phyloP scores from a whole-genome alignment of 495 filamentous ascomycete species.

The Neurospora sp. region DNA sequence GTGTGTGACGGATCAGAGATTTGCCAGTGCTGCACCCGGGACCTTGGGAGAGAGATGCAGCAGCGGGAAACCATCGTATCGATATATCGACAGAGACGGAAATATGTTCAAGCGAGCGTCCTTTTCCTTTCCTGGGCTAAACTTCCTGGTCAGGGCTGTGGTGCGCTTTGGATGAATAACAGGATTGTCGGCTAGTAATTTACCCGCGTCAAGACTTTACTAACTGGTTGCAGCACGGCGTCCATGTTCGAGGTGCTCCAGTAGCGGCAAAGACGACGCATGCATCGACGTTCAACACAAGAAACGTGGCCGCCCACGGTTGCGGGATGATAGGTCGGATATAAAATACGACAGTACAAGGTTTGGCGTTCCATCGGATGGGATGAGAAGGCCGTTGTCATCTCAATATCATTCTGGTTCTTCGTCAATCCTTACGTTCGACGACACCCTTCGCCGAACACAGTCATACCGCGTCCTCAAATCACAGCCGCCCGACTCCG shows the following conservation, averaged over 20 bases:
- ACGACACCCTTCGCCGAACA: slow-evolving; percentile 39
- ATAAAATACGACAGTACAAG: slow-evolving; percentile 42
- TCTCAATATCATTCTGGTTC: slow-evolving; percentile 31
- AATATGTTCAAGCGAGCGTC: background rate
- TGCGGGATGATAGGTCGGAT: slow-evolving; percentile 66
- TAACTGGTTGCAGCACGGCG: slow-evolving; percentile 42
- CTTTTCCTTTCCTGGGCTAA: background rate
- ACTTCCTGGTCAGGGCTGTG: background rate
- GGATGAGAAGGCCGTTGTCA: slow-evolving; percentile 37
- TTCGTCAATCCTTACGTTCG: slow-evolving; percentile 27
- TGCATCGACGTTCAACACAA: slow-evolving; percentile 95
- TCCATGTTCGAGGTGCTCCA: slow-evolving; percentile 52
- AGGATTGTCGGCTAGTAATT: background rate
- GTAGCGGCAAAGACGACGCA: slow-evolving; percentile 63
- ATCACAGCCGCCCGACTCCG: slow-evolving; percentile 41
- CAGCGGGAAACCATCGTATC: background rate
- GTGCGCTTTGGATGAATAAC: background rate
- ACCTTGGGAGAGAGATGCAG: background rate
- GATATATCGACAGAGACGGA: background rate
- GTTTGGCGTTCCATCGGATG: slow-evolving; percentile 33
- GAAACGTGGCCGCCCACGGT: slow-evolving; percentile 82
- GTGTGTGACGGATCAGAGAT: background rate
- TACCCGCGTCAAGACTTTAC: slow-evolving; percentile 2
- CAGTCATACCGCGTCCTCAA: slow-evolving; percentile 50
- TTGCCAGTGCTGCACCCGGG: background rate